These are phyloP conservation scores for Aspergillus sclerotioniger DNA, from an alignment of 495 filamentous ascomycete species.

Conservation along the genomic window DNA sequence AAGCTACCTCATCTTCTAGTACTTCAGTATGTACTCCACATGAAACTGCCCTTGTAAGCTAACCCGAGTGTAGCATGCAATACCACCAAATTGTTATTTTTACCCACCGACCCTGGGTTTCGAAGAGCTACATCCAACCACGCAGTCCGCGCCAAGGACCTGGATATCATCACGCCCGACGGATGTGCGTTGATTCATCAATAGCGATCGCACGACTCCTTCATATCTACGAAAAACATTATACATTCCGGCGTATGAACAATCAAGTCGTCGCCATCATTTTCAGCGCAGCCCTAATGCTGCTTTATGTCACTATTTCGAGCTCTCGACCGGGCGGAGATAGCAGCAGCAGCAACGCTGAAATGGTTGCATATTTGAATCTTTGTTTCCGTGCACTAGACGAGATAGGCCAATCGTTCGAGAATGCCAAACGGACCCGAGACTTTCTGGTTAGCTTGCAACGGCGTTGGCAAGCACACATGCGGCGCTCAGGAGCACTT, in stretches of 20 bases:
- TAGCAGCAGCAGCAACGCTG: constrained; percentile 26
- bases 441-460: constrained; percentile 46
- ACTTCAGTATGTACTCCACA: constrained; percentile 38
- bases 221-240: constrained; percentile 48
- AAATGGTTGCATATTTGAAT: constrained; percentile 48
- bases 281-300: constrained; percentile 50
- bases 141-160: constrained; percentile 43
- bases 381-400: constrained; percentile 49
- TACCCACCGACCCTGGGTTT: constrained; percentile 50
- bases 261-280: constrained; percentile 51
- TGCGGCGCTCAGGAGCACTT: constrained; percentile 38
- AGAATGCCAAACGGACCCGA: constrained; percentile 46
- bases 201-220: constrained; percentile 45
- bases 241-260: constrained; percentile 51
- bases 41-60: not conserved
- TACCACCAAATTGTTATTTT: constrained; percentile 53
- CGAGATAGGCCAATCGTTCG: constrained; percentile 46
- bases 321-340: constrained; percentile 29
- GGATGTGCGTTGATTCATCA: constrained; percentile 49
- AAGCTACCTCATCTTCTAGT: constrained; percentile 48
- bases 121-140: constrained; percentile 48
- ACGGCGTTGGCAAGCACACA: constrained; percentile 46
- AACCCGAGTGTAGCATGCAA: constrained; percentile 44
- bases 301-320: constrained; percentile 47
- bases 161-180: constrained; percentile 46